Conservation (phyloP, 306 rosid genomes). For the Cucumis cinereus region DNA sequence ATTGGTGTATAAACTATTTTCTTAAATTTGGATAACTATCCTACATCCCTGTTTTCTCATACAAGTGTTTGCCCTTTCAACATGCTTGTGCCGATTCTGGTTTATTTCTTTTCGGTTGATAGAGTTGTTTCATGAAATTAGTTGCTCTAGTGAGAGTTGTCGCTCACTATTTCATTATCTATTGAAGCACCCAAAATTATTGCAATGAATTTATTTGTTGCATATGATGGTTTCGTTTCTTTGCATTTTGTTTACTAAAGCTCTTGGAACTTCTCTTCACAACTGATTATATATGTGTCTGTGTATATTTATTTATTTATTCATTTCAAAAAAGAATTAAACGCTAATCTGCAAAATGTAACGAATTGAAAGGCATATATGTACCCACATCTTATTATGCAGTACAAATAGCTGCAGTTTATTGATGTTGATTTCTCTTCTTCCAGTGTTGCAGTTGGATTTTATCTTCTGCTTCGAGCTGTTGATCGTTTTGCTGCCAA, state of each 20-base stretch:
- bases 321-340: neutral
- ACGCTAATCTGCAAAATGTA: neutral
- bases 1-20: neutral
- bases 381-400: neutral
- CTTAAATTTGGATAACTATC: neutral
- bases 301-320: neutral
- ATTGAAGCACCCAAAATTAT: neutral
- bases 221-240: neutral
- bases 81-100: neutral
- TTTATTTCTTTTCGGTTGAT: neutral
- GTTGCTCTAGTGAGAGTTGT: neutral
- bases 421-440: slow-evolving; percentile 14
- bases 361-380: neutral
- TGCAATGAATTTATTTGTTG: neutral
- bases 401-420: slow-evolving; percentile 1
- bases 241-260: neutral
- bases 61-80: neutral
- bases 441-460: slow-evolving; percentile 67
- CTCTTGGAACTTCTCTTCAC: neutral
- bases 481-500: slow-evolving; percentile 91
- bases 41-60: neutral
- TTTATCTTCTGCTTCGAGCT: slow-evolving; percentile 85
- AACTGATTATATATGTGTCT: neutral
- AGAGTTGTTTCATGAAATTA: neutral
- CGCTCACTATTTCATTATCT: neutral